Conservation (phyloP, 2,329 filamentous ascomycete genomes). For the Claviceps digitariae region DNA sequence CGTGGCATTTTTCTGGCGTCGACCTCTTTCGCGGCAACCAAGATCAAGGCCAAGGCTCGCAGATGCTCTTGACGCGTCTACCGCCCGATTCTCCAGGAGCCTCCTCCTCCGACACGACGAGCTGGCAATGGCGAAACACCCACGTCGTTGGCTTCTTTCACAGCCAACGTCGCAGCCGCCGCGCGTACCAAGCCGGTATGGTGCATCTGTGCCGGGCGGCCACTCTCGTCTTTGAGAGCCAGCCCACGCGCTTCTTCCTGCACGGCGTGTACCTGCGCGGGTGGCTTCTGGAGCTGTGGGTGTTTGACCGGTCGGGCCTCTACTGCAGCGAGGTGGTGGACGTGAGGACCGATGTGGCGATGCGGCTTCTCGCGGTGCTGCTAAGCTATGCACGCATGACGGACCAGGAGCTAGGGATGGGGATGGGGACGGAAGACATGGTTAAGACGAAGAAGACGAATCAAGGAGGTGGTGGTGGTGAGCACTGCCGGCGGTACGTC, state of each 20-base stretch:
- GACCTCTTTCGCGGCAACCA: not conserved
- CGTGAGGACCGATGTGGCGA: constrained; percentile 13
- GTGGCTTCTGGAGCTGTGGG: constrained; percentile 19
- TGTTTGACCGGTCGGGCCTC: constrained; percentile 23
- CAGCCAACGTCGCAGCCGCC: not conserved
- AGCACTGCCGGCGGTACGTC: no score
- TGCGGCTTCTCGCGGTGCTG: constrained; percentile 16
- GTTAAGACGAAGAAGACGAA: constrained; percentile 10
- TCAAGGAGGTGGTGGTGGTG: constrained; percentile 6
- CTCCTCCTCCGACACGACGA: no score
- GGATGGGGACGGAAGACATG: not conserved
- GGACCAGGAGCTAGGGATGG: constrained; percentile 14
- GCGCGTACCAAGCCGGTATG: constrained; percentile 8
- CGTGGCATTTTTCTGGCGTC: not conserved
- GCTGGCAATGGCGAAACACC: constrained; percentile 7
- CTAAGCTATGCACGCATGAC: constrained; percentile 19
- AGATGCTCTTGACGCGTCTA: no score
- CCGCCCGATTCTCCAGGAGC: no score
- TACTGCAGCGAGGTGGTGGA: constrained; percentile 19
- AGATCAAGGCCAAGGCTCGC: no score
- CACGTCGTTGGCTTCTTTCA: constrained; percentile 9
- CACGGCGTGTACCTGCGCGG: constrained; percentile 22
- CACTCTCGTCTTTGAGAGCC: constrained; percentile 16
- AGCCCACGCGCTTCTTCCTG: constrained; percentile 19
- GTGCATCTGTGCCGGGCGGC: constrained; percentile 9